Base-by-base conservation (phyloP, 177 flowering plant genomes). In the Vitis hybrid region DNA sequence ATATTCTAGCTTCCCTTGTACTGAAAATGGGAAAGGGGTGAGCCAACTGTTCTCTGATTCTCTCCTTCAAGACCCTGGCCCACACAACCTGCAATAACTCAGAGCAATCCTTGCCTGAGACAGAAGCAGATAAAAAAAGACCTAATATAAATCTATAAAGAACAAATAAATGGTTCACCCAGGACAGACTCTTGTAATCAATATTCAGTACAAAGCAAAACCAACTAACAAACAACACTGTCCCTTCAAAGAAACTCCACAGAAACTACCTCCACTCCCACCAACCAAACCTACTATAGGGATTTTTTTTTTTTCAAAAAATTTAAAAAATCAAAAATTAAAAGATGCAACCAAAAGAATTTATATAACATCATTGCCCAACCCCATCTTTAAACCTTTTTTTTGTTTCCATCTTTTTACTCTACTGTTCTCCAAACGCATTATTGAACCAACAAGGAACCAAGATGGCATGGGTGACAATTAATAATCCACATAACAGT, bases 211-310 rank as follows among this genome's bases (percentile, higher is more conserved):
- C 59, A 69, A 73, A 75, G 18, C 75, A 67, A 65, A 86, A 62
- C 76, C 66, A 76, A 73, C 64, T 70, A 73, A 75, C 78, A 74
- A 78, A 70, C 80, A 75, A 73, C 24, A 70, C 69, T 61, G 75
- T 86, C 73, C 83, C 90, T 90, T 86, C 79, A 79, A 90, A 85
- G 87, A 78, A 82, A 87, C 82, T 85, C 89, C 81, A 80, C 44
- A 64, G 62, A 77, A 85, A 81, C 87, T 63, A 84, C 74, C 85
- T 52, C 87, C 88, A 84, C 90, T 82, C 67, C 80, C 72, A 85
- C 84, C 94, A 81, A 84, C 82, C 85, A 71, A 69, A 73, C 59
- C 69, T 72, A 70, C 51, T 62, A 55, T 19, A 75, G 20, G 20
- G 47, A 7, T 0, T 38, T 38, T 8, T 38, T 38, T 38, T 38